These are phyloP conservation scores for Chaetomiaceae sp. DNA, from an alignment of 2,329 filamentous ascomycete species.

Conservation along the genomic window DNA sequence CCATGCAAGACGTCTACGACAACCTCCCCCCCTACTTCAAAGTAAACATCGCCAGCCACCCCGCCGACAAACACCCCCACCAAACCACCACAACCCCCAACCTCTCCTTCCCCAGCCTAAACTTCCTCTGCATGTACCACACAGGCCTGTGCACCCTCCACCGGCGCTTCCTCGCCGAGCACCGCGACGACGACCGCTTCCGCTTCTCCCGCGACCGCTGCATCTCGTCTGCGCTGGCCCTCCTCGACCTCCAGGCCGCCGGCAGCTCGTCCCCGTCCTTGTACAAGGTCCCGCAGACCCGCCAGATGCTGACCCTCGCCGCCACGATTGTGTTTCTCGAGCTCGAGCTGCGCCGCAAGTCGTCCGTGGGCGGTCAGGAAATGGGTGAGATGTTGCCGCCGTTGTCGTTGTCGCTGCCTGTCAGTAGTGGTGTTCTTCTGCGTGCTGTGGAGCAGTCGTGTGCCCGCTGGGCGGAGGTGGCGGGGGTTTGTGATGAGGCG, in stretches of 20 bases:
- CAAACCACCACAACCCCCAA: constrained; percentile 20
- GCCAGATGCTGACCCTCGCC: constrained; percentile 27
- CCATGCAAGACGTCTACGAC: constrained; percentile 29
- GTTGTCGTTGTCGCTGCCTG: no score
- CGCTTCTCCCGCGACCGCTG: constrained; percentile 24
- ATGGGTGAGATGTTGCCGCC: no score
- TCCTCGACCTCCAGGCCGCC: constrained; percentile 15
- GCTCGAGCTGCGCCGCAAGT: constrained; percentile 13
- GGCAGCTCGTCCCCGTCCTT: constrained; percentile 18
- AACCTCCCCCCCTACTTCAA: constrained; percentile 23
- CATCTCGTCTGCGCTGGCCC: constrained; percentile 25
- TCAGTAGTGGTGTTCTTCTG: no score
- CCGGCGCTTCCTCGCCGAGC: constrained; percentile 40
- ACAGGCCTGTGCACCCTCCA: constrained; percentile 47
- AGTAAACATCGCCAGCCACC: no score
- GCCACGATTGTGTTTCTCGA: constrained; percentile 25
- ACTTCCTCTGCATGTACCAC: constrained; percentile 46
- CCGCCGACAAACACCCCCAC: no score
- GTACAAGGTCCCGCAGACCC: constrained; percentile 24
- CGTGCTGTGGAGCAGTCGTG: no score
- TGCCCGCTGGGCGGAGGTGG: no score
- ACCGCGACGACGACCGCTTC: constrained; percentile 12
- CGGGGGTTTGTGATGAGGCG: no score
- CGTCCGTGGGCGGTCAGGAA: no score
- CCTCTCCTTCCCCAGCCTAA: constrained; percentile 39